Base-by-base conservation (phyloP, 495 filamentous ascomycete genomes). In the Aspergillus sclerotiicarbonarius region DNA sequence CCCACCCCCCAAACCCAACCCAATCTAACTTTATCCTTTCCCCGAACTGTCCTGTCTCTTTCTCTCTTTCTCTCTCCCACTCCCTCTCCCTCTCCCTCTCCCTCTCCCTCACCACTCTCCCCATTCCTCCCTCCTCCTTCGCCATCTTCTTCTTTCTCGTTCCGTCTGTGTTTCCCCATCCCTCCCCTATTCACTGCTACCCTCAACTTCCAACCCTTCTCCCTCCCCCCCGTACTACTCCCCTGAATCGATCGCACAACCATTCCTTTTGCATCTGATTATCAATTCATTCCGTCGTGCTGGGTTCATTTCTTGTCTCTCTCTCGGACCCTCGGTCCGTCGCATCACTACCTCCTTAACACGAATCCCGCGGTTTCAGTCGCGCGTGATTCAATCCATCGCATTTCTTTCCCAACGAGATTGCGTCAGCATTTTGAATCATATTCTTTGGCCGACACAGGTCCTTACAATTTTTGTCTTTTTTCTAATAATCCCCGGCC, bases 71-170 rank as follows among this genome's bases (percentile, higher is more conserved):
- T 37, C 35, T 53, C 58, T 53, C 39, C 39, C 64, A 62, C 60
- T 58, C 65, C 67, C 59, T 62, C 65, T 68, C 61, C 57, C 37
- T 59, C 53, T 58, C 39, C 50, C 58, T 54, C 41, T 58, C 53
- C 39, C 29, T 53, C 52, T 49, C 30, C 55, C 55, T 37, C 54
- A 20, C 49, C 58, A 5, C 31, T 62, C 59, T 67, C 69, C 53
- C 55, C 50, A 56, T 41, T 56, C 62, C 59, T 32, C 54, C 56
- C 52, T 57, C 56, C 53, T 50, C 25, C 57, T 59, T 57, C 57
- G 46, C 51, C 37, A 58, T 61, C 58, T 25, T 25, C 25, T 25
- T 25, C 25, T 25, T 25, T 25, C 25, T 25, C 5, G 25, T 25
- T 25, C 25, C 25, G 25, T 5, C 25, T 25, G 25, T 25, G 25